Evolutionary conservation across 495 filamentous ascomycete genomes (phyloP).

Genomic region (Hypoxylon fragiforme): DNA sequence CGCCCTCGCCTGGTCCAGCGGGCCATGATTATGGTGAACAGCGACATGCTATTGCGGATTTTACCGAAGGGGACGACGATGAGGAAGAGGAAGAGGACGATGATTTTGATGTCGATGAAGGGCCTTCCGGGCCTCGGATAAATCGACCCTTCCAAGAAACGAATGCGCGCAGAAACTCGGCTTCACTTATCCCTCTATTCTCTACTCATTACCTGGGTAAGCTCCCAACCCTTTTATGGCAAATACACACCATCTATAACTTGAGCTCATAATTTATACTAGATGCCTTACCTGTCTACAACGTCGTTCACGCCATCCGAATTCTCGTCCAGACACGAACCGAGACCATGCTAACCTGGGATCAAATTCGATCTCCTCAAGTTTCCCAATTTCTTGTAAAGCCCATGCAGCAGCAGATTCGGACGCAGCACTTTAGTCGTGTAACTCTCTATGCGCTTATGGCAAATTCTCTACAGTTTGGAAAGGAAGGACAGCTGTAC

Average conservation of each 20-base stretch:
- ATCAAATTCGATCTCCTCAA: slow-evolving; percentile 90
- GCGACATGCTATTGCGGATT: slow-evolving; percentile 60
- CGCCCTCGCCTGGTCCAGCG: slow-evolving; percentile 40
- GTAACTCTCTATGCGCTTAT: slow-evolving; percentile 87
- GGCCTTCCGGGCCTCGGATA: slow-evolving; percentile 42
- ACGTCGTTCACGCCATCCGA: slow-evolving; percentile 84
- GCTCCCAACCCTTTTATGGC: slow-evolving; percentile 7
- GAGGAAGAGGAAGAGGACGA: slow-evolving; percentile 52
- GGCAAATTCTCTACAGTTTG: slow-evolving; percentile 91
- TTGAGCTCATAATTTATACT: not conserved
- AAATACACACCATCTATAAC: slow-evolving; percentile 5
- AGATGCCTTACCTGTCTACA: slow-evolving; percentile 77
- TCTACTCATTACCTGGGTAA: slow-evolving; percentile 78
- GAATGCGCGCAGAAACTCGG: slow-evolving; percentile 50
- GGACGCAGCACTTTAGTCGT: slow-evolving; percentile 75
- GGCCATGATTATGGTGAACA: slow-evolving; percentile 42
- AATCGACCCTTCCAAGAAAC: slow-evolving; percentile 33
- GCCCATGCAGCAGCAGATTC: slow-evolving; percentile 82
- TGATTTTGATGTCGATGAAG: slow-evolving; percentile 55
- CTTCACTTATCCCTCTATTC: slow-evolving; percentile 78
- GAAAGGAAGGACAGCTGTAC: slow-evolving; percentile 78
- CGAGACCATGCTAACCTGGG: slow-evolving; percentile 93
- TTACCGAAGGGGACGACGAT: slow-evolving; percentile 57
- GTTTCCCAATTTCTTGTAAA: slow-evolving; percentile 94
- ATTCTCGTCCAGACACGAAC: slow-evolving; percentile 77